A percentile compares a stretch with the other conserved stretches of the same genome.
These are phyloP conservation scores for Melastoma candidum DNA, from an alignment of 441 rosid genomes.

Conservation along the genomic window DNA sequence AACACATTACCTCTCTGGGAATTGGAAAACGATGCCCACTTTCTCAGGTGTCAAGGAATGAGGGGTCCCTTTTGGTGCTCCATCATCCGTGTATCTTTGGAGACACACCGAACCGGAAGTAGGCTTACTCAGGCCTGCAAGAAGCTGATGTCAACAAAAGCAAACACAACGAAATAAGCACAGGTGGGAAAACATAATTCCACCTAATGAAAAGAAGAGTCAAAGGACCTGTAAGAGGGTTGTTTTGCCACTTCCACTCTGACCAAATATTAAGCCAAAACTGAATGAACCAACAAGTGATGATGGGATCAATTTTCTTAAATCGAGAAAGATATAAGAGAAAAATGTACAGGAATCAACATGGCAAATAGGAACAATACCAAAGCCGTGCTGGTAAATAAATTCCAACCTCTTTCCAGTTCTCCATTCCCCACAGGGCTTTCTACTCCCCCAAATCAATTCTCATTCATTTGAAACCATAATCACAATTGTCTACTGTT, in stretches of 20 bases:
- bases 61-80: slow-evolving; percentile 38
- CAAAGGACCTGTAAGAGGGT: slow-evolving; percentile 69
- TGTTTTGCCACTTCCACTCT: slow-evolving; percentile 96
- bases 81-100: slow-evolving; percentile 51
- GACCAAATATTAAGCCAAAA: slow-evolving; percentile 91
- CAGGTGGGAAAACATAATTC: slow-evolving; percentile 2
- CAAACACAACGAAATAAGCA: slow-evolving; percentile 4
- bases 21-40: slow-evolving; percentile 91
- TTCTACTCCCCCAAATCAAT: too few species aligned
- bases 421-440: too few species aligned
- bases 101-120: slow-evolving; percentile 74
- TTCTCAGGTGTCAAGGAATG: slow-evolving; percentile 47
- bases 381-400: too few species aligned
- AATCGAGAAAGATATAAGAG: too few species aligned
- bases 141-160: slow-evolving; percentile 44
- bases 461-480: too few species aligned
- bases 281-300: slow-evolving; percentile 27
- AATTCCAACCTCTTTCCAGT: too few species aligned
- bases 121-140: slow-evolving; percentile 77
- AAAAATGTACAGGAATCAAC: too few species aligned
- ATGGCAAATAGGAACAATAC: too few species aligned
- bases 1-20: slow-evolving; percentile 60
- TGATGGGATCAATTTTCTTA: too few species aligned
- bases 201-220: neutral
- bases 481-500: too few species aligned